A percentile compares a stretch with the other conserved stretches of the same genome.
Conservation (phyloP, 768 basidiomycete genomes). For the Kwoniella botswanensis region DNA sequence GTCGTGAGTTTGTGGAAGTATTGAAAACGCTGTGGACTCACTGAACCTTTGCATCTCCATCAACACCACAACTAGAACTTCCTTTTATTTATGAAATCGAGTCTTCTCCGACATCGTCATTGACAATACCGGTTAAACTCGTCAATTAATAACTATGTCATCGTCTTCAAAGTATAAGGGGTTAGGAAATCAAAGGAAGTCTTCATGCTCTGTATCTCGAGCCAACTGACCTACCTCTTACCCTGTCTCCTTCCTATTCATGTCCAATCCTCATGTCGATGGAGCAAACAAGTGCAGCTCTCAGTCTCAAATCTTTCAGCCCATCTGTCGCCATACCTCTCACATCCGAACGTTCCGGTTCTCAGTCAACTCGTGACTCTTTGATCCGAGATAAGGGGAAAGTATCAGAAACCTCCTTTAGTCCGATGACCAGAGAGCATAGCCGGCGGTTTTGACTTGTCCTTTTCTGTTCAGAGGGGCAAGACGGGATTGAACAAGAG, state of each 20-base stretch:
- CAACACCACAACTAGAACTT: background rate
- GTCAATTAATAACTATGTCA: background rate
- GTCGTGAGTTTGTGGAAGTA: too few relatives aligned
- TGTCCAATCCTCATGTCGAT: too few relatives aligned
- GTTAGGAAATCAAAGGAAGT: background rate
- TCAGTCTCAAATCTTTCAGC: too few relatives aligned
- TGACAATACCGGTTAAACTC: background rate
- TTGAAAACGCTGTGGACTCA: too few relatives aligned
- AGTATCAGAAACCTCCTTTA: background rate
- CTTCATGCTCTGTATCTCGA: background rate
- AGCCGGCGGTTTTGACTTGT: background rate
- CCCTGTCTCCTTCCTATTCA: too few relatives aligned
- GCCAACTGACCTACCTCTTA: background rate
- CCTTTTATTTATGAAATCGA: background rate
- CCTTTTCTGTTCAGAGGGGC: background rate
- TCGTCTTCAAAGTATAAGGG: background rate
- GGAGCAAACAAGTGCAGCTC: too few relatives aligned
- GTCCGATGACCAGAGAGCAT: background rate
- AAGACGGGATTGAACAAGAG: background rate
- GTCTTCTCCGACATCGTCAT: background rate
- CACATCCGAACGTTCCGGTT: background rate
- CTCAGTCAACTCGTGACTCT: background rate
- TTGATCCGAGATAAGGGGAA: background rate
- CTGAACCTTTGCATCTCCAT: background rate
- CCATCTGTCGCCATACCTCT: too few relatives aligned